Conservation (phyloP, 495 filamentous ascomycete species). For the Beverwykella pulmonaria region DNA sequence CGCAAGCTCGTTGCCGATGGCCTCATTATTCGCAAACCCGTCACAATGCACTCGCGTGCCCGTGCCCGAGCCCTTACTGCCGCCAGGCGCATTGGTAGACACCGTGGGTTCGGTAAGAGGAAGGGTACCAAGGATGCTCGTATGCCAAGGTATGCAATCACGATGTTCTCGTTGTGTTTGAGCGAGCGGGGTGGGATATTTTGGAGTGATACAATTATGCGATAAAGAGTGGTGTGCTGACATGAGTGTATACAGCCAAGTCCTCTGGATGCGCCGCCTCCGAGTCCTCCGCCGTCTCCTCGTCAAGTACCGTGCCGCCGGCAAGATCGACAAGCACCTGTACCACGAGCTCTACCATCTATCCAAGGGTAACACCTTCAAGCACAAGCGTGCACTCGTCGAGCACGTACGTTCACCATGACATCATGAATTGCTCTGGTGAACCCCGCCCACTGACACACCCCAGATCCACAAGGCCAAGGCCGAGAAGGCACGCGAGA, state of each 20-base stretch:
- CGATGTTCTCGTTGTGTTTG: background rate
- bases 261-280: constrained; percentile 99
- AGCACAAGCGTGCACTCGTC: constrained; percentile 99
- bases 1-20: constrained; percentile 99
- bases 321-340: constrained; percentile 99
- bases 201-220: background rate
- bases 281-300: constrained; percentile 97
- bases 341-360: constrained; percentile 99
- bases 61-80: constrained; percentile 89
- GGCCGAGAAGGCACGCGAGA: constrained; percentile 96
- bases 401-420: constrained; percentile 84
- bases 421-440: constrained; percentile 37
- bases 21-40: constrained; percentile 99
- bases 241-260: constrained; percentile 62
- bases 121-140: constrained; percentile 99
- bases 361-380: constrained; percentile 99
- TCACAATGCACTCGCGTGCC: constrained; percentile 98
- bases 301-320: constrained; percentile 97
- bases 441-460: constrained; percentile 17
- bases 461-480: constrained; percentile 98
- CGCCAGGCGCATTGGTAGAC: constrained; percentile 88
- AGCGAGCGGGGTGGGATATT: background rate
- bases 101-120: constrained; percentile 99
- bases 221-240: constrained; percentile 31
- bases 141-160: constrained; percentile 85